Base-by-base conservation (phyloP, 202 grass and related monocot species). In the Bolboschoenoplectus hybrid region DNA sequence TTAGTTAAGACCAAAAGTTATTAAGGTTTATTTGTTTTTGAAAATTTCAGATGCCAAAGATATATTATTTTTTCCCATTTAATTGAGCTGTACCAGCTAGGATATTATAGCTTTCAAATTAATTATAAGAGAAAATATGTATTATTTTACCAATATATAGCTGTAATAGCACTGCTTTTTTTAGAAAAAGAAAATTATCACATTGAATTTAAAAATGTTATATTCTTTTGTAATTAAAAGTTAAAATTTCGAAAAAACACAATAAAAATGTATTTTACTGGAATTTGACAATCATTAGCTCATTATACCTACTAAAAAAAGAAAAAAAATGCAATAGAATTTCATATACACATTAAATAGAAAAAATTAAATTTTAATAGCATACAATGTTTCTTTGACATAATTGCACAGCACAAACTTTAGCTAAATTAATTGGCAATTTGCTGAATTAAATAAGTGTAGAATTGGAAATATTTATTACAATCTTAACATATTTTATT, bases 1-100 rank as follows among this genome's bases (percentile, higher is more conserved):
- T 76, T 76, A 76, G 46, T 53, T 76, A 38, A 36, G 49, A 2
- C 14, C n/a, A 77, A 77, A 77, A 52, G 44, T 6, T 51, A 32
- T 16, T 16, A 77, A 56, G 2, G 46, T n/a, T 6, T 39, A 26
- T 67, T 58, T 11, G 9, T 38, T 83, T 83, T 83, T 66, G 26
- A 83, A 67, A 14, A 46, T 52, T 53, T 83, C 81, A 83, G 65
- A 52, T 67, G 63, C 63, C 44, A 83, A 5, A 34, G 26, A 83
- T 83, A 68, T 81, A 62, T 65, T 32, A n/a, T 63, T n/a, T 82
- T 66, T 7, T 5, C 61, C 44, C 10, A 47, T 53, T 83, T 83
- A 55, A 68, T 83, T 68, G 49, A 83, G 81, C 63, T 83, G 81
- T 83, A 83, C 43, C 81, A 83, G 81, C 81, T 83, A 69, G 7